Evolutionary conservation across 257 asterid genomes (phyloP), one percentile per base, ranked within the genome.

Genomic region (Primulina eburnea): DNA sequence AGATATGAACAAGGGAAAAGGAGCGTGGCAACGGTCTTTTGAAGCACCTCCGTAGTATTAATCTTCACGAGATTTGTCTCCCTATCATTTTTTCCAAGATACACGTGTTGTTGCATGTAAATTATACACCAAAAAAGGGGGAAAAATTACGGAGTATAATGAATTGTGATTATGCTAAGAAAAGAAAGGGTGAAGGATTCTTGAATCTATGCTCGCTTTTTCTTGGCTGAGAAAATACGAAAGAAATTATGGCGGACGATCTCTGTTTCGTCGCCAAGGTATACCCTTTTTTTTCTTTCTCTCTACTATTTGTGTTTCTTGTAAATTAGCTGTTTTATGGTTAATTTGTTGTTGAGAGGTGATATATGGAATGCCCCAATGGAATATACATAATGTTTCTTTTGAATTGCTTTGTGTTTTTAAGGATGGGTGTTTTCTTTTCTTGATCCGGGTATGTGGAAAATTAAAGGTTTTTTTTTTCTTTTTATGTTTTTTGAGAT

Each of bases 251-350:
- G 98, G 88, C 90, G 53, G 96, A 85, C 74, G 79, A 86, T 82
- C 81, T 80, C 81, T 83, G 84, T 75, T 75, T 79, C 75, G 81
- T 82, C 81, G 60, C 78, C 57, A 88, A 92, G 98, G 98, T 84
- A 50, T 28, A 76, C 61, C 58, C 60, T 29, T 18, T 24, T 24
- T 70, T 70, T 24, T 30, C 20, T 20, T 50, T 65, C 20, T 69
- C 35, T 8, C 67, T 69, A 17, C 37, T 6, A 47, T 21, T 67
- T 53, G 38, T 7, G 30, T 34, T 37, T 37, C 20, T 17, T 37
- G 29, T 71, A 8, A 17, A 10, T 78, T 61, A 67, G 73, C 75
- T 76, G 64, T 14, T 69, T 50, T 12, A 18, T 11, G 57, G 57
- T 50, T 55, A 7, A 21, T 18, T 64, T 57, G 55, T 59, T 55